These are phyloP conservation scores for Sorghum bicolor DNA, from an alignment of 176 grass and related monocot genomes.

Conservation along the genomic window DNA sequence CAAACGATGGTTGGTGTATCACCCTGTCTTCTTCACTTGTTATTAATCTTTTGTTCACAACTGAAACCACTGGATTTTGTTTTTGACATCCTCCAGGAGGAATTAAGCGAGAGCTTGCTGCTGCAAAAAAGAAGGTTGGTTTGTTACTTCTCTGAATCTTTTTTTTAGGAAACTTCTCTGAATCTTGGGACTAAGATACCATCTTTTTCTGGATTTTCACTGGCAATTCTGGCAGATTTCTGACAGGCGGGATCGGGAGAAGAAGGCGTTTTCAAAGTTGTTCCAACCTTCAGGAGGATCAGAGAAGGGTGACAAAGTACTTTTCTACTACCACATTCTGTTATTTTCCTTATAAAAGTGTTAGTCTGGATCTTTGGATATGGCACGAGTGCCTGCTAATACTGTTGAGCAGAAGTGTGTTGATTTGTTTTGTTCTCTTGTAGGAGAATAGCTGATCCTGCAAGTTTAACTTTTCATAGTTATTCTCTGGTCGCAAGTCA, in stretches of 20 bases:
- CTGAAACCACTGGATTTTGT: slow-evolving; percentile 19
- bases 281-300: slow-evolving; percentile 68
- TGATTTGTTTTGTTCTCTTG: neutral
- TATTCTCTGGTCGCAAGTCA: neutral
- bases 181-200: neutral
- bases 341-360: neutral
- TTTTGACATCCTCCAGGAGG: slow-evolving; percentile 47
- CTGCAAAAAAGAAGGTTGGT: slow-evolving; percentile 89
- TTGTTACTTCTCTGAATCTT: slow-evolving; percentile 6
- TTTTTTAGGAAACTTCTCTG: too few species aligned
- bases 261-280: slow-evolving; percentile 81
- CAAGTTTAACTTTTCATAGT: neutral
- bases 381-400: neutral
- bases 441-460: slow-evolving; percentile 25
- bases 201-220: slow-evolving; percentile 19
- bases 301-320: slow-evolving; percentile 57
- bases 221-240: slow-evolving; percentile 49
- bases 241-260: slow-evolving; percentile 66
- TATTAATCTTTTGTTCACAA: slow-evolving; percentile 12
- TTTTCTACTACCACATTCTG: slow-evolving; percentile 7
- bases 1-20: slow-evolving; percentile 77
- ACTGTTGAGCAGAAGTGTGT: neutral
- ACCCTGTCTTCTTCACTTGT: neutral
- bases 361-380: slow-evolving; percentile 12
- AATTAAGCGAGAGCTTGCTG: slow-evolving; percentile 78